Base-by-base conservation (phyloP, 192 early-diverging fungal species). In the Backusella australiensis region DNA sequence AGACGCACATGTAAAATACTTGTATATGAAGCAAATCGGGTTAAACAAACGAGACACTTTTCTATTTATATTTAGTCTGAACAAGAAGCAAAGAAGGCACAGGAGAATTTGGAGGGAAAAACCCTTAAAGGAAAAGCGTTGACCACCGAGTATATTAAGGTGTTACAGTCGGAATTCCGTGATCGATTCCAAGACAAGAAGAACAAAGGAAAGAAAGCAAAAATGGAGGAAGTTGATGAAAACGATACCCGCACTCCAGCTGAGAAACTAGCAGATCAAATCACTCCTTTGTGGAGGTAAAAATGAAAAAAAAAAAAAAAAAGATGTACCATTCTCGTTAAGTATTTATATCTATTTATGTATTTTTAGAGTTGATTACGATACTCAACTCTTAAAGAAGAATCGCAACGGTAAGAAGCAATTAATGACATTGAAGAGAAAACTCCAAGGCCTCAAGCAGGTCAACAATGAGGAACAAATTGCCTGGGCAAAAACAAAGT, bases 271-370 rank as follows among this genome's bases (percentile, higher is more conserved):
- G 85, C 85, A 29, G 90, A 92, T 79, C 91, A 94, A 83, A 88
- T 93, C 19, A 94, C 91, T 0, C 91, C 92, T 35, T 82, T 92
- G 29, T 86, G 88, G 85, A 89, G 82, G 87, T 88, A 80, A 49
- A 42, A 14, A 15, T 1, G 32, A 8, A 53, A 6, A 46, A 8
- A 72, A n/a, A n/a, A n/a, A 6, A n/a, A 19, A 17, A 26, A 29
- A 71, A 0, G 2, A n/a, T 34, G 15, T 7, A 6, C 17, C 5
- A 49, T 49, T 49, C 4, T 4, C 46, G 46, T 49, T 3, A 44
- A 44, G 15, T 12, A 4, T 17, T 49, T 42, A 17, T 39, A 5
- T 35, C 15, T 53, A 29, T 38, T 76, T 56, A 23, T 83, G 53
- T 21, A 21, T 35, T 66, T 66, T 42, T 49, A 90, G 81, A 75